Conservation (phyloP, 371 early-diverging fungal species). For the Syncephalastrum racemosum region DNA sequence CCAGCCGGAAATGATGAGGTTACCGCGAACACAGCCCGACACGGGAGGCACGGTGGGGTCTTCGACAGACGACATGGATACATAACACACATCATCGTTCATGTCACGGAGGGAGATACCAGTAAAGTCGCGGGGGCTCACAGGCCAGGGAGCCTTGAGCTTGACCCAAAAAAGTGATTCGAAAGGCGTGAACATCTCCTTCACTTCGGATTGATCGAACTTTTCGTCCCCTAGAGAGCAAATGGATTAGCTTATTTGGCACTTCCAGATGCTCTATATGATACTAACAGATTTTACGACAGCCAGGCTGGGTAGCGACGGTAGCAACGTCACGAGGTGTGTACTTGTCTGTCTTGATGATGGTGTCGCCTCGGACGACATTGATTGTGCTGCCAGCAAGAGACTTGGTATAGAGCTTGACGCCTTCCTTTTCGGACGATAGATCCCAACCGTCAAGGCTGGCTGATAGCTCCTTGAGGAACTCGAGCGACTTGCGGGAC, state of each 20-base stretch:
- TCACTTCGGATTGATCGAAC: slow-evolving; percentile 40
- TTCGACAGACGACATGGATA: slow-evolving; percentile 37
- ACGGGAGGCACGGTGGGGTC: slow-evolving; percentile 15
- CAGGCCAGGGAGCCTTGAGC: slow-evolving; percentile 48
- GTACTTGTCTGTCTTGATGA: slow-evolving; percentile 12
- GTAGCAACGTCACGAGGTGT: slow-evolving; percentile 22
- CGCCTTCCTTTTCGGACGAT: slow-evolving; percentile 22
- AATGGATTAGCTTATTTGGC: neutral
- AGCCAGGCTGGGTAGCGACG: slow-evolving; percentile 17
- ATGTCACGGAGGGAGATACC: slow-evolving; percentile 17
- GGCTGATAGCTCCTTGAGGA: slow-evolving; percentile 26
- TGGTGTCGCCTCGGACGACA: slow-evolving; percentile 22
- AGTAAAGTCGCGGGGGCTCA: slow-evolving; percentile 26
- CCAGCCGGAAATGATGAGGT: slow-evolving; percentile 47
- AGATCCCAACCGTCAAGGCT: slow-evolving; percentile 22
- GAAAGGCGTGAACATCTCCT: slow-evolving; percentile 25
- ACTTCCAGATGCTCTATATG: too few relatives aligned
- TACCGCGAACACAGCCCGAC: slow-evolving; percentile 38
- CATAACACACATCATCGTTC: slow-evolving; percentile 18
- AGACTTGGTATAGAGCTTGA: slow-evolving; percentile 24
- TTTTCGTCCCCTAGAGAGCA: slow-evolving; percentile 42
- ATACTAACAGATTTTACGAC: slow-evolving; percentile 23
- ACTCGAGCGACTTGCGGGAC: slow-evolving; percentile 19
- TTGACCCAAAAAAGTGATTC: slow-evolving; percentile 46
- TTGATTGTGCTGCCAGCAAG: slow-evolving; percentile 1